These are phyloP conservation scores for Vitis labrusca DNA, from an alignment of 164 flowering plant species.

Conservation along the genomic window DNA sequence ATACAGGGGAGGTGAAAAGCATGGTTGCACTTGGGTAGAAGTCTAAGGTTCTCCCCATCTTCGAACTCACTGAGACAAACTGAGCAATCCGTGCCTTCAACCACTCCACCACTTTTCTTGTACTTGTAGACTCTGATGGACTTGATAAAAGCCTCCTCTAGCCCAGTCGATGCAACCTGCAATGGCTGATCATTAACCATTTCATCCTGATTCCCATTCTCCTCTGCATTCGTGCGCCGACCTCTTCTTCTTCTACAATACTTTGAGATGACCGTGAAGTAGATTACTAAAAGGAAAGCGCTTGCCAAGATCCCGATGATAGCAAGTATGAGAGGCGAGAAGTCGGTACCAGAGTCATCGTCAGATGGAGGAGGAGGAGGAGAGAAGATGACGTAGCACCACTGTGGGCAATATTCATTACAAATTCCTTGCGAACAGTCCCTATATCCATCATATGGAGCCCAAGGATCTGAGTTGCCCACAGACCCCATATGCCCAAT, in stretches of 20 bases:
- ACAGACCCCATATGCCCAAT: conserved; percentile 36
- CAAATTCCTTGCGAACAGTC: conserved; percentile 77
- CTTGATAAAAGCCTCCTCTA: conserved; percentile 31
- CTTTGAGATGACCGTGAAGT: conserved; percentile 60
- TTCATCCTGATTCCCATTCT: not conserved
- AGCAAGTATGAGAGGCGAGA: conserved; percentile 76
- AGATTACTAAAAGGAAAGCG: conserved; percentile 61
- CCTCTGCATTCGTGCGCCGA: not conserved
- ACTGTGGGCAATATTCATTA: conserved; percentile 70
- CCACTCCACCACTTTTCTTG: conserved; percentile 29
- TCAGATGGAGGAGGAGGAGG: conserved; percentile 72
- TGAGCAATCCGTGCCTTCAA: conserved; percentile 48
- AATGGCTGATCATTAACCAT: not conserved
- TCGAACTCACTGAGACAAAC: conserved; percentile 46
- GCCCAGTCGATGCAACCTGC: conserved; percentile 9
- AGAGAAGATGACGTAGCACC: conserved; percentile 72
- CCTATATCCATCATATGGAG: conserved; percentile 43
- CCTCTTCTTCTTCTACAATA: conserved; percentile 40
- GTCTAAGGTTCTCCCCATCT: conserved; percentile 37
- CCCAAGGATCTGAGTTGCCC: conserved; percentile 47
- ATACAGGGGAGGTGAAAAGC: conserved; percentile 55
- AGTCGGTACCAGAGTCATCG: conserved; percentile 25
- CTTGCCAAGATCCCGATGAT: conserved; percentile 69
- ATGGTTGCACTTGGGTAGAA: conserved; percentile 50
- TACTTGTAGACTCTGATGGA: conserved; percentile 33